phyloP scores from a whole-genome alignment of 1,284 basidiomycete species.

The Microbotryum intermedium region DNA sequence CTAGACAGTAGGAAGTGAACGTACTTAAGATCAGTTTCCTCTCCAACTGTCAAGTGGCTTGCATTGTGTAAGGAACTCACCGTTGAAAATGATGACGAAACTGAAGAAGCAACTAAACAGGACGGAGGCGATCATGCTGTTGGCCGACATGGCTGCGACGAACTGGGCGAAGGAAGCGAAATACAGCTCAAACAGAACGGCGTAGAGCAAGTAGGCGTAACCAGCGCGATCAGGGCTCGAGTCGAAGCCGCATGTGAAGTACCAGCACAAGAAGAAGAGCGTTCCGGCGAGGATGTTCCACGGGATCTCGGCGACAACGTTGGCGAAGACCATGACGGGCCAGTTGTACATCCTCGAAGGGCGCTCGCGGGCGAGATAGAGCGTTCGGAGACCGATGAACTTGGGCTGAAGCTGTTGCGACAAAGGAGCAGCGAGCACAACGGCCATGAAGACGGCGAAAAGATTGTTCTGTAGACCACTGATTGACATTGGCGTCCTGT shows the following conservation, averaged over 20 bases:
- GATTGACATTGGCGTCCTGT: slow-evolving; percentile 54
- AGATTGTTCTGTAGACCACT: slow-evolving; percentile 75
- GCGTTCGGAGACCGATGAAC: slow-evolving; percentile 46
- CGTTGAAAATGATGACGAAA: slow-evolving; percentile 43
- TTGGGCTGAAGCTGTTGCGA: slow-evolving; percentile 44
- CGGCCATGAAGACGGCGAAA: slow-evolving; percentile 53
- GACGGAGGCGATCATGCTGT: slow-evolving; percentile 47
- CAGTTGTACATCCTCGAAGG: slow-evolving; percentile 74
- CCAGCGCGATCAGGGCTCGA: slow-evolving; percentile 42
- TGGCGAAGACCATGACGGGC: slow-evolving; percentile 52
- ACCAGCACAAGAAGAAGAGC: slow-evolving; percentile 42
- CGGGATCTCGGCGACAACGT: slow-evolving; percentile 41
- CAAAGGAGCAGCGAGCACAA: slow-evolving; percentile 41
- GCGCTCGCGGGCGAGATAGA: slow-evolving; percentile 66
- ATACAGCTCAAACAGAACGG: slow-evolving; percentile 36
- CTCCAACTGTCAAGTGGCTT: too few relatives aligned
- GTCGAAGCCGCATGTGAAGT: slow-evolving; percentile 40
- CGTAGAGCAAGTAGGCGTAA: slow-evolving; percentile 46
- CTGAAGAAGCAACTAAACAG: slow-evolving; percentile 36
- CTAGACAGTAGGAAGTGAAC: too few relatives aligned
- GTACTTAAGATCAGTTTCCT: background rate
- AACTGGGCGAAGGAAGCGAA: slow-evolving; percentile 52
- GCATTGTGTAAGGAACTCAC: slow-evolving; percentile 28
- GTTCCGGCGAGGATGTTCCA: slow-evolving; percentile 34
- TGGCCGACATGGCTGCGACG: slow-evolving; percentile 58